Evolutionary conservation across 2,329 filamentous ascomycete species (phyloP), one percentile per base, ranked within the genome.

Genomic region (Epichloe festucae): DNA sequence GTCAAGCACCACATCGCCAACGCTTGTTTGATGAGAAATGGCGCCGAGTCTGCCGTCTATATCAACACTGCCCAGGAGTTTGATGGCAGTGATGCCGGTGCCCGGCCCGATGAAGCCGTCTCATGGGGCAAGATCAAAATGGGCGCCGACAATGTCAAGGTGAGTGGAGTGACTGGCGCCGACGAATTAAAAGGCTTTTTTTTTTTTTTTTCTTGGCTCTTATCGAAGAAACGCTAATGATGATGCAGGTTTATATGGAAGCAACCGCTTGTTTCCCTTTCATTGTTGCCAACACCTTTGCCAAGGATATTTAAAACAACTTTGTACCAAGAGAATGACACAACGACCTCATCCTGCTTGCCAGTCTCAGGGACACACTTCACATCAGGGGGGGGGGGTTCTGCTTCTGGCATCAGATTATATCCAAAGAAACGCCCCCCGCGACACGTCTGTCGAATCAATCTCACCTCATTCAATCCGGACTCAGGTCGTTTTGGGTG

Each of bases 1-100:
- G 79, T 98, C 61, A 98, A 98, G 73, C 93, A 98, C 63, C 93
- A 98, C 67, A 97, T 98, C 64, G 90, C 93, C 49, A 98, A 98
- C 66, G 93, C 93, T 2, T 95, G 89, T 61, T 68, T 98, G 61
- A 97, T 98, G 93, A 82, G 93, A 48, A 98, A 98, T 62, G 93
- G 93, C 2, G 93, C 93, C 15, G 93, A 98, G 67, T 91, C 87
- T 56, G 93, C 93, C 2, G 93, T 98, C 1, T 98, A 95, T 66
- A 89, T 98, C 68, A 98, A 98, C 69, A 98, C 93, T 1, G 93
- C 82, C 0, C 89, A 96, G 66, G 93, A 98, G 66, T 98, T 96
- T 65, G 93, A 98, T 65, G 93, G 93, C 3, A 96, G 89, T 61
- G 93, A 98, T 70, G 91, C 93, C 0, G 93, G 93, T 1, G 93